Percentiles rank a stretch among this genome's conserved stretches.
These are phyloP conservation scores for Neonectria hederae DNA, from an alignment of 2,329 filamentous ascomycete species.

Conservation along the genomic window DNA sequence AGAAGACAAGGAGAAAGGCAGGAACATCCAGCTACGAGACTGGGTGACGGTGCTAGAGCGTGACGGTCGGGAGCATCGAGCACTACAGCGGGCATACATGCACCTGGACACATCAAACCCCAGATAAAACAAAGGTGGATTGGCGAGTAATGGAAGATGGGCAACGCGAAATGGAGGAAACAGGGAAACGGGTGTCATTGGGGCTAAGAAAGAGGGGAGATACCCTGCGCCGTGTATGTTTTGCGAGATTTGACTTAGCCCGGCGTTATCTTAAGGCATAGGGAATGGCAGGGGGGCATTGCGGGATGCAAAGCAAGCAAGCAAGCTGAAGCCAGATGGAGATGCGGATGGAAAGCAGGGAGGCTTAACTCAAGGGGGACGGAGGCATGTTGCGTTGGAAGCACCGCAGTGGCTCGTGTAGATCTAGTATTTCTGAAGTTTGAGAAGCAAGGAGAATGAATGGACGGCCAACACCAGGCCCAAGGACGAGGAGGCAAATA, in stretches of 20 bases:
- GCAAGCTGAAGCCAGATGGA: constrained; percentile 4
- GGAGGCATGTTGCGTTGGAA: constrained; percentile 9
- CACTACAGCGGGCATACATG: constrained; percentile 67
- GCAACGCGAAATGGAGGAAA: background rate
- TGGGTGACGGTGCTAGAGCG: constrained; percentile 81
- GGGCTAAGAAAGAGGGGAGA: constrained; percentile 39
- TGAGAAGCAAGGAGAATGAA: background rate
- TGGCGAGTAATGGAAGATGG: constrained; percentile 30
- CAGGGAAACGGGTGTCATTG: constrained; percentile 18
- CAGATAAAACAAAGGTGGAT: constrained; percentile 43
- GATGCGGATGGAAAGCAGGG: constrained; percentile 7
- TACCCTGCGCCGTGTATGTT: constrained; percentile 45
- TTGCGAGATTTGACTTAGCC: constrained; percentile 48
- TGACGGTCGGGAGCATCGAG: constrained; percentile 74
- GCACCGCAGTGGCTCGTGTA: constrained; percentile 17
- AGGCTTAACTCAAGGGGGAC: background rate
- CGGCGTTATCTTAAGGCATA: constrained; percentile 47
- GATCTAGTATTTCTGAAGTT: constrained; percentile 15
- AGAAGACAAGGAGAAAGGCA: constrained; percentile 80
- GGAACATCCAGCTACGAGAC: constrained; percentile 85
- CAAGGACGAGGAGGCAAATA: constrained; percentile 3
- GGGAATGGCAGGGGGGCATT: constrained; percentile 30
- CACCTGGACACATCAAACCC: constrained; percentile 61
- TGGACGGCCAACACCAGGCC: background rate
- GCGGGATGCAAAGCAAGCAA: constrained; percentile 11